Evolutionary conservation across 1,139 yeast genomes (phyloP).

Genomic region (Scheffersomyces quercinus): DNA sequence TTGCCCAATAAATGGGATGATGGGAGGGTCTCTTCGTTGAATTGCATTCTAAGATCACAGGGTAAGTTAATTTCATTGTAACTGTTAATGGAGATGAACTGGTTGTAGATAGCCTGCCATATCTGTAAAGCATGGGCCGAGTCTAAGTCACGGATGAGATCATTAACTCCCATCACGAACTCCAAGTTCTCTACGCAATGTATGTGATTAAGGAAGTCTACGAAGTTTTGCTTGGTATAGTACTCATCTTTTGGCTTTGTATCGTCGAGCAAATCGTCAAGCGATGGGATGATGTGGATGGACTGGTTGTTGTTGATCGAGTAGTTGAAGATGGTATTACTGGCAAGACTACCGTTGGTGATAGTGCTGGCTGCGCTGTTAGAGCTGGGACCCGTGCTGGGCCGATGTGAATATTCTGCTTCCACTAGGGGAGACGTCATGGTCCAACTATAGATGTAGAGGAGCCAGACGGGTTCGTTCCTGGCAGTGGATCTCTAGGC

Average conservation of each 20-base stretch:
- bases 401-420: no score
- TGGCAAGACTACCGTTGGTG: no score
- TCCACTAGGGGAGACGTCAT: no score
- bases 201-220: slow-evolving; percentile 25
- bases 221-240: slow-evolving; percentile 19
- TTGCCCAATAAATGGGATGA: slow-evolving; percentile 9
- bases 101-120: slow-evolving; percentile 29
- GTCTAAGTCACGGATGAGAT: slow-evolving; percentile 14
- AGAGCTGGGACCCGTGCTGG: no score
- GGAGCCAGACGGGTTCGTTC: no score
- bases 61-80: slow-evolving; percentile 39
- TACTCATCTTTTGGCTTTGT: slow-evolving; percentile 2
- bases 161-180: slow-evolving; percentile 32
- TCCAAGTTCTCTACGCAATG: slow-evolving; percentile 42
- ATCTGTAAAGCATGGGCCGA: slow-evolving; percentile 7
- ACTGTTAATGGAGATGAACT: slow-evolving; percentile 28
- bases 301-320: slow-evolving; percentile 8
- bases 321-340: slow-evolving; percentile 9
- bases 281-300: slow-evolving; percentile 11
- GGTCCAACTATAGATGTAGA: no score
- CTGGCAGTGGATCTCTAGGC: no score
- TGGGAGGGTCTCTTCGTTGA: slow-evolving; percentile 8
- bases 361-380: no score
- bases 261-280: slow-evolving; percentile 10
- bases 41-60: slow-evolving; percentile 11